Base-by-base conservation (phyloP, 2,329 filamentous ascomycete species). In the Elsinoe necatrix region DNA sequence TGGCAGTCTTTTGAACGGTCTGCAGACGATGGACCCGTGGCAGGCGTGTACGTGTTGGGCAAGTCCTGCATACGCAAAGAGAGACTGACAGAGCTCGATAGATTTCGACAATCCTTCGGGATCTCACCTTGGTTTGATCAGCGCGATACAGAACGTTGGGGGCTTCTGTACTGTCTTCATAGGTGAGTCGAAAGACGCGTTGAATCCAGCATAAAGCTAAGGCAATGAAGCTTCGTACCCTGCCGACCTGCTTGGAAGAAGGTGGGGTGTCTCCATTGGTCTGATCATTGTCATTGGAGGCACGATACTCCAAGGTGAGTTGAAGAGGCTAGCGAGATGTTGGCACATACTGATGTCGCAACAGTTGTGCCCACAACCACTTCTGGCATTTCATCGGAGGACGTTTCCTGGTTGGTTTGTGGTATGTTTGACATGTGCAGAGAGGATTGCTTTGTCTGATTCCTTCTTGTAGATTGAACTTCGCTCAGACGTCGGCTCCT, bases 361-460 rank as follows among this genome's bases (percentile, higher is more conserved):
- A 25, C 35, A 34, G 42, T 47, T 9, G 42, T 47, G 9, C 42
- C 42, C 11, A 25, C 21, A 14, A 21, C 23, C 21, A 47, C 18
- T 9, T 18, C 4, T 7, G 42, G 42, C 2, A 63, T 65, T 73
- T 74, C 58, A 59, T 73, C 27, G 54, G 72, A 5, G 66, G 68
- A 3, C 67, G 71, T 2, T 62, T 72, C 21, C 65, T 73, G 25
- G 58, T 75, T 4, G 72, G 72, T 2, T 60, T 67, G 21, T 66
- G 67, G 0, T 66, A 66, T 29, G 27, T 29, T 9, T 29, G 27
- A 29, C 27, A 29, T 4, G 27, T n/a, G n/a, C n/a, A n/a, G n/a
- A n/a, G n/a, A n/a, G n/a, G n/a, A n/a, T n/a, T n/a, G n/a, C n/a
- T n/a, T n/a, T n/a, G n/a, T n/a, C n/a, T n/a, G n/a, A n/a, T n/a